These are phyloP conservation scores for Eucalyptus regnans DNA, from an alignment of 345 rosid genomes.

Conservation along the genomic window DNA sequence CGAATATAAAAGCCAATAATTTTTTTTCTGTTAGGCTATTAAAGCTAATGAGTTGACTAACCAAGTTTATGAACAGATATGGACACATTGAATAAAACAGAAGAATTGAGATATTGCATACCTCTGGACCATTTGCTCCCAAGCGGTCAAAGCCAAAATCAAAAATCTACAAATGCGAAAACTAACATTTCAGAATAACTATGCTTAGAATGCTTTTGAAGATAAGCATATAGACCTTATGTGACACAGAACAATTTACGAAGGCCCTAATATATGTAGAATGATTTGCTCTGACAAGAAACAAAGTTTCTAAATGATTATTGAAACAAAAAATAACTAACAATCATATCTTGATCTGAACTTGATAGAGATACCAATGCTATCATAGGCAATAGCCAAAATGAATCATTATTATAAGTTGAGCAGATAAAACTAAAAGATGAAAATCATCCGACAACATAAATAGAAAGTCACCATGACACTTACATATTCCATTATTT, in stretches of 20 bases:
- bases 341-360: neutral
- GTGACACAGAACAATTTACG: neutral
- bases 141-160: slow-evolving; percentile 89
- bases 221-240: neutral
- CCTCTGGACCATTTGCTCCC: slow-evolving; percentile 82
- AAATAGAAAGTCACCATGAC: neutral
- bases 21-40: neutral
- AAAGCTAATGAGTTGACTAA: neutral
- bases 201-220: neutral
- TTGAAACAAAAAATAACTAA: neutral
- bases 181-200: neutral
- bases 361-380: neutral
- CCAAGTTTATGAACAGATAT: neutral
- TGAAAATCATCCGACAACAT: neutral
- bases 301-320: neutral
- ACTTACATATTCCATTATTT: slow-evolving; percentile 92
- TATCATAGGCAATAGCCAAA: neutral
- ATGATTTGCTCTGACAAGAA: neutral
- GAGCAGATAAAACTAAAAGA: neutral
- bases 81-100: neutral
- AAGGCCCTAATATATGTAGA: neutral
- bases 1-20: neutral
- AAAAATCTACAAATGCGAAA: slow-evolving; percentile 45
- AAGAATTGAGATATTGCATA: slow-evolving; percentile 1
- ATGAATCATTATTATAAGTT: neutral